Evolutionary conservation across 495 filamentous ascomycete species (phyloP).

Genomic region (Mytilinidion resinicola): DNA sequence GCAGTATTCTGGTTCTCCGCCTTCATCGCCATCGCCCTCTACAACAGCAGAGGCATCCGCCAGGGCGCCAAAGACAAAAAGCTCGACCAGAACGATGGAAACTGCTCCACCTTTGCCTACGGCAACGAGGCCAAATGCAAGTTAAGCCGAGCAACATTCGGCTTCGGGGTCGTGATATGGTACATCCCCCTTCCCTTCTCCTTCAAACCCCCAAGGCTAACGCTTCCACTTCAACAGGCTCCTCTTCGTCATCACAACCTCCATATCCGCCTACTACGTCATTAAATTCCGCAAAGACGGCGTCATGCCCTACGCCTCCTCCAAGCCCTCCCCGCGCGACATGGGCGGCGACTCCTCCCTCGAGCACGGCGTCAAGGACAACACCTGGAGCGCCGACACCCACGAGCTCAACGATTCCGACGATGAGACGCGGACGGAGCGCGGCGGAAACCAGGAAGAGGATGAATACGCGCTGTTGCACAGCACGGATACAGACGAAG

Average conservation of each 20-base stretch:
- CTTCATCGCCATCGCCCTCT: conserved; percentile 70
- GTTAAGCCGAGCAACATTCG: conserved; percentile 71
- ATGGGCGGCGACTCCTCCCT: conserved; percentile 8
- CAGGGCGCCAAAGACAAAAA: conserved; percentile 33
- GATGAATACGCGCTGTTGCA: conserved; percentile 30
- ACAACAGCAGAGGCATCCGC: conserved; percentile 43
- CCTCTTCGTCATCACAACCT: conserved; percentile 64
- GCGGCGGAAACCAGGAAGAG: conserved; percentile 27
- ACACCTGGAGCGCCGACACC: conserved; percentile 34
- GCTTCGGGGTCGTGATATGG: conserved; percentile 74
- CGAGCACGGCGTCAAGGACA: conserved; percentile 22
- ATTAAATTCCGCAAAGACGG: conserved; percentile 74
- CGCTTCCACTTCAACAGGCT: conserved; percentile 49
- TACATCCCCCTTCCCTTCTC: conserved; percentile 44
- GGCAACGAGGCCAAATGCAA: conserved; percentile 55
- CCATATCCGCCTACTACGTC: conserved; percentile 69
- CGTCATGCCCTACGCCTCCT: conserved; percentile 60
- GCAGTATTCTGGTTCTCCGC: conserved; percentile 75
- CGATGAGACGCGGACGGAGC: conserved; percentile 20
- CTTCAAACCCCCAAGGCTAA: conserved; percentile 9
- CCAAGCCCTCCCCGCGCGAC: conserved; percentile 34
- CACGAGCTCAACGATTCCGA: conserved; percentile 23
- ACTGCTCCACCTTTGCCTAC: conserved; percentile 47
- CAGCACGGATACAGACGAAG: conserved; percentile 24
- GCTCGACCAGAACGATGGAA: conserved; percentile 33